Base-by-base conservation (phyloP, 106 monocot species). In the Platanthera zijinensis region DNA sequence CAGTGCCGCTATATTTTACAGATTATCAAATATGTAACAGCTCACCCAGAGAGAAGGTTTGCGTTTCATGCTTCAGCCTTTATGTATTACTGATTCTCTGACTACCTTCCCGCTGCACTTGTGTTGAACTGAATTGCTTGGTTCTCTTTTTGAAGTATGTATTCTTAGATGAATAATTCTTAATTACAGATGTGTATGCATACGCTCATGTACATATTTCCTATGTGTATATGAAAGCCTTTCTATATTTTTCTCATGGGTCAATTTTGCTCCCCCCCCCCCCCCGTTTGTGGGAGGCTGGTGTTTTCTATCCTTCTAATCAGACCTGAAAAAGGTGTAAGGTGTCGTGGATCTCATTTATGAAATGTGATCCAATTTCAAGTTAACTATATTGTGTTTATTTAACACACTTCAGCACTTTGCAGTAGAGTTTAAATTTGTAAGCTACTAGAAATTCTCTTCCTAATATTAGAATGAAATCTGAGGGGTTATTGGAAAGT, bases 1-100 rank as follows among this genome's bases (percentile, higher is more conserved):
- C 97, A 97, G 69, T 87, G 87, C 69, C 90, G 97, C 50, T 97
- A 83, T 77, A 94, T 97, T 73, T 77, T 94, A 86, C 97, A 97
- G 84, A 91, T 74, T 76, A 83, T 97, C 62, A 97, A 97, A 83
- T 94, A 94, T 85, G 83, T 85, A 10, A 84, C 89, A 0, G 85
- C 49, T 75, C 84, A 94, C 74, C 87, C 89, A 72, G 97, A 97
- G 6, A 87, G 78, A 74, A 93, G 89, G 96, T 97, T 22, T 54
- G 88, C 84, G 15, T 32, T 74, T 30, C 75, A 46, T 47, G 51
- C 32, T 48, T n/a, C 14, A 8, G 17, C 25, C 48, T 14, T 9
- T 70, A 70, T 48, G n/a, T 4, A 7, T 69, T 69, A 47, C 46
- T 12, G 21, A 19, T 30, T 46, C 47, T 69, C 15, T 46, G 10